Evolutionary conservation across 2,329 filamentous ascomycete genomes (phyloP), one percentile per base, ranked within the genome.

Genomic region (Pseudogymnoascus sp.): DNA sequence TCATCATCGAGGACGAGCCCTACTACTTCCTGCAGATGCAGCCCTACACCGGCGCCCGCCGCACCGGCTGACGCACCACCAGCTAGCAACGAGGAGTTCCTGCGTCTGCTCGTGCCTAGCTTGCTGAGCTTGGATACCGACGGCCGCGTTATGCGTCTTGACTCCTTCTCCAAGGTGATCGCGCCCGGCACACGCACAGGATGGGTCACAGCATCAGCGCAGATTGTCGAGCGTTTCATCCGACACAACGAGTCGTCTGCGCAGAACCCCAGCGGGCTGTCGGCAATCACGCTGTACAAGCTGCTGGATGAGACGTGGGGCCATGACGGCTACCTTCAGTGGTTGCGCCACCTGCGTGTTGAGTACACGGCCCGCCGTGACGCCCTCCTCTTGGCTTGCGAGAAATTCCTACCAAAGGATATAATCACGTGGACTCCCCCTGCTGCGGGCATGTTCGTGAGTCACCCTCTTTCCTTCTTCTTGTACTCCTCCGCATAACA

Each of bases 301-400:
- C 80, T 99, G 21, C 81, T 99, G 1, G 95, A 99, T 67, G 91
- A 96, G 75, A 86, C 88, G 59, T 99, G 95, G 95, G 95, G 93
- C 23, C 95, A 99, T 71, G 82, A 85, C 43, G 93, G 93, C 1
- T 99, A 96, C 72, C 76, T 99, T 23, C 82, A 88, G 71, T 99
- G 95, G 95, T 78, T 99, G 66, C 89, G 95, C 72, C 83, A 91
- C 72, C 78, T 97, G 69, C 84, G 92, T 55, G 75, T 85, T 69
- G 85, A 92, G 75, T 99, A 99, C 73, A 95, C 93, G 1, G 79
- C 80, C 67, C 85, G 93, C 64, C 81, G 95, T 62, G 83, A 97
- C 71, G 82, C 85, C 25, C 84, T 99, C 63, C 79, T 96, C 4
- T 80, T 82, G 6, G 91, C 93, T 0, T 97, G 92, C 72, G 90